Percentiles rank a stretch among this genome's conserved stretches.
phyloP scores from a whole-genome alignment of 768 basidiomycete species.

The Xanthoconium purpureum region DNA sequence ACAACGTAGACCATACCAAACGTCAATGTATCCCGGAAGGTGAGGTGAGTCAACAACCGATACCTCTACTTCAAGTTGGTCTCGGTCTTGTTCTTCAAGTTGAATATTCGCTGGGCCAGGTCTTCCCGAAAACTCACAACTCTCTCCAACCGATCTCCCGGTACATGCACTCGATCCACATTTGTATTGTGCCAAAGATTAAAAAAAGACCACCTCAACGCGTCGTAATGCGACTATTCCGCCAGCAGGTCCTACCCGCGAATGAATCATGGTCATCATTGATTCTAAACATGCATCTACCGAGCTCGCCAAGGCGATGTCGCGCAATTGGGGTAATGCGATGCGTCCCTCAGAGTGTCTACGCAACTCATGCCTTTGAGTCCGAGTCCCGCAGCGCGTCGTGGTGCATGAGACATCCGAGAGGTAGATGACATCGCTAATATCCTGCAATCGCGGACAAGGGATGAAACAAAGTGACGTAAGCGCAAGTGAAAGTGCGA shows the following conservation, averaged over 20 bases:
- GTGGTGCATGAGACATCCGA: background rate
- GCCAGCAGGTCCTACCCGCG: slow-evolving; percentile 1
- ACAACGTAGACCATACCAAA: background rate
- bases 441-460: background rate
- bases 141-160: background rate
- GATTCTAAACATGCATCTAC: slow-evolving; percentile 3
- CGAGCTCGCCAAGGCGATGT: slow-evolving; percentile 17
- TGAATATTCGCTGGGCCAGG: background rate
- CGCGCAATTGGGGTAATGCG: background rate
- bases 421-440: slow-evolving; percentile 3
- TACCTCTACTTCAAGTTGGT: background rate
- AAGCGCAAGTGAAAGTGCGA: slow-evolving; percentile 12
- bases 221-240: slow-evolving; percentile 3
- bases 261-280: background rate
- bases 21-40: slow-evolving; percentile 4
- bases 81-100: background rate
- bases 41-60: slow-evolving; percentile 7
- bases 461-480: slow-evolving; percentile 3
- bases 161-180: background rate
- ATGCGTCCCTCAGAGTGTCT: too few relatives aligned
- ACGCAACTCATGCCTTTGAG: too few relatives aligned
- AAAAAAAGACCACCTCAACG: slow-evolving; percentile 7
- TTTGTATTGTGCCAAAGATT: slow-evolving; percentile 7
- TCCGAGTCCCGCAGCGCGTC: too few relatives aligned
- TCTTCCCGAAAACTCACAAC: background rate